These are phyloP conservation scores for Wickerhamiella hasegawae DNA, from an alignment of 805 yeast species.

Conservation along the genomic window DNA sequence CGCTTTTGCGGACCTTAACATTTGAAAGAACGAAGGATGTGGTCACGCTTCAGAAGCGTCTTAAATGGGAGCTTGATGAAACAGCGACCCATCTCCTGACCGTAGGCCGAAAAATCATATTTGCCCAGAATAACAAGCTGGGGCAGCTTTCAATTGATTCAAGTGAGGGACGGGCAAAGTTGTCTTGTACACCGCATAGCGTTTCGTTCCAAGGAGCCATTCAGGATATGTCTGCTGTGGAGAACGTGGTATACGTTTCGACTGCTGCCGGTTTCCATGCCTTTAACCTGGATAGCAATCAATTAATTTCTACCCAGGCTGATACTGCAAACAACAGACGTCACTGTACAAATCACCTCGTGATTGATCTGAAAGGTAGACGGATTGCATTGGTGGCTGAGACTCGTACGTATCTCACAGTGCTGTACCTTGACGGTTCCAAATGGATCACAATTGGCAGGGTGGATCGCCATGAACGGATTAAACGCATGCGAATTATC, in stretches of 20 bases:
- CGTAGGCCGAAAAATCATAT: too few relatives aligned
- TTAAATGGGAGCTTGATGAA: neutral
- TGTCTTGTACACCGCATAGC: too few relatives aligned
- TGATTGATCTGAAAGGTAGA: neutral
- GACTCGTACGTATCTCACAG: constrained; percentile 1
- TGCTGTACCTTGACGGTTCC: neutral
- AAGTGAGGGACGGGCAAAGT: too few relatives aligned
- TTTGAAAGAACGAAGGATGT: constrained; percentile 2
- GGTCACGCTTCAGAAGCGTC: neutral
- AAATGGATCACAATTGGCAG: constrained; percentile 1
- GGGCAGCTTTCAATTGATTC: too few relatives aligned
- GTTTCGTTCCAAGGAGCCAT: too few relatives aligned
- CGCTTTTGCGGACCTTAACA: neutral
- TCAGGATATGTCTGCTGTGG: too few relatives aligned
- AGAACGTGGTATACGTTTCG: too few relatives aligned
- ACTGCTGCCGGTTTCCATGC: constrained; percentile 1
- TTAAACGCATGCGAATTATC: neutral
- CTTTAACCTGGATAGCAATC: neutral
- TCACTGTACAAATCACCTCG: constrained; percentile 1
- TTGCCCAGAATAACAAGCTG: too few relatives aligned
- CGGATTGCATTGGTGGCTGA: constrained; percentile 1
- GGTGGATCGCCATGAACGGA: neutral
- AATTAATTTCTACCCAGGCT: neutral
- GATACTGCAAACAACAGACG: constrained; percentile 2
- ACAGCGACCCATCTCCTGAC: too few relatives aligned